phyloP scores from a whole-genome alignment of 2,329 filamentous ascomycete genomes.

The Lasiodiplodia gonubiensis region DNA sequence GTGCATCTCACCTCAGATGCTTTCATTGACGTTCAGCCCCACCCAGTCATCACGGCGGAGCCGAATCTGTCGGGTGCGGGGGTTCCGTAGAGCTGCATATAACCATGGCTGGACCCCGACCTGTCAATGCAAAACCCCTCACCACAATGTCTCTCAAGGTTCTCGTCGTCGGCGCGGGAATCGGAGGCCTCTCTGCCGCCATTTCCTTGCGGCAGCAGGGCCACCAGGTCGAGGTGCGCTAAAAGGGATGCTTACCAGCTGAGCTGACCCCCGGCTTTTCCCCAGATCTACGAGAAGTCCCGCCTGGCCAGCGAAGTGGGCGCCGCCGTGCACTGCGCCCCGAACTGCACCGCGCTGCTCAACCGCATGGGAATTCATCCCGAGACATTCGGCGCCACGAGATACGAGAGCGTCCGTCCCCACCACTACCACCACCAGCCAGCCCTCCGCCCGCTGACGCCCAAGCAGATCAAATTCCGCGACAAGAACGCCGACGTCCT shows the following conservation, averaged over 20 bases:
- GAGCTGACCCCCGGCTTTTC: not conserved
- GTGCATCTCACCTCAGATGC: no score
- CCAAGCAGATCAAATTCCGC: not conserved
- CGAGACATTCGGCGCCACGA: conserved; percentile 46
- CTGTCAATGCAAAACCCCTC: not conserved
- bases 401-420: not conserved
- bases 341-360: conserved; percentile 66
- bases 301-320: conserved; percentile 62
- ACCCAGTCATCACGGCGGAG: not conserved
- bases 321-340: conserved; percentile 67
- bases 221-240: conserved; percentile 50
- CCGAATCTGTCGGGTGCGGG: conserved; percentile 4
- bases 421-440: not conserved
- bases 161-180: conserved; percentile 53
- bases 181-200: conserved; percentile 60
- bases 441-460: not conserved
- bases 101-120: not conserved
- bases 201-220: conserved; percentile 61
- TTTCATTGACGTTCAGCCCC: no score
- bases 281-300: conserved; percentile 62
- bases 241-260: not conserved
- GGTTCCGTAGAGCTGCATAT: conserved; percentile 3
- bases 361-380: conserved; percentile 51
- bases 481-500: not conserved
- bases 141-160: conserved; percentile 34